Evolutionary conservation across 371 early-diverging fungal species (phyloP).

Genomic region (Chytridium lagenaria): DNA sequence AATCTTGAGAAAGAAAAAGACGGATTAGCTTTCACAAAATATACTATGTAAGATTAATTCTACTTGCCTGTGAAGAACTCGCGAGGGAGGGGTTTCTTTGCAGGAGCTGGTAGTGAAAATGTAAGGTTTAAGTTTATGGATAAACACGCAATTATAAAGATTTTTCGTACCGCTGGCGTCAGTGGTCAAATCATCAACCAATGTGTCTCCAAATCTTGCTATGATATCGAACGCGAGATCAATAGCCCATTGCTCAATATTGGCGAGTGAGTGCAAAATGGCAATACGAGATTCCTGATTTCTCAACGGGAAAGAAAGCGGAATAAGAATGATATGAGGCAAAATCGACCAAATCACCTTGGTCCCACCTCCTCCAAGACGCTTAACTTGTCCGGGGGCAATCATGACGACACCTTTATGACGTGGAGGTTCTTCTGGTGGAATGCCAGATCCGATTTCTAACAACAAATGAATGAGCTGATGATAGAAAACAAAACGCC

Average conservation of each 20-base stretch:
- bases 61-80: slow-evolving; percentile 16
- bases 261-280: slow-evolving; percentile 63
- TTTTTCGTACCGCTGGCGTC: background rate
- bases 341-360: background rate
- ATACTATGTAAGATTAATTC: slow-evolving; percentile 16
- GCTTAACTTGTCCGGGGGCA: slow-evolving; percentile 47
- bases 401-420: slow-evolving; percentile 51
- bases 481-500: background rate
- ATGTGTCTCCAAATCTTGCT: slow-evolving; percentile 41
- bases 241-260: slow-evolving; percentile 69
- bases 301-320: background rate
- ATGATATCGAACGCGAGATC: slow-evolving; percentile 66
- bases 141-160: too few species aligned
- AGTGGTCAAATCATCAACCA: background rate
- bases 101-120: background rate
- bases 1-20: slow-evolving; percentile 45
- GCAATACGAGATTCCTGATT: slow-evolving; percentile 49
- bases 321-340: background rate
- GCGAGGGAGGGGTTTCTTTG: background rate
- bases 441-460: slow-evolving; percentile 46
- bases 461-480: background rate
- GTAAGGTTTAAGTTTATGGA: background rate
- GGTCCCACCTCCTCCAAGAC: slow-evolving; percentile 31
- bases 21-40: background rate
- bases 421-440: slow-evolving; percentile 56